Evolutionary conservation across 2,329 filamentous ascomycete species (phyloP).

Genomic region (Plenodomus biglobosus): DNA sequence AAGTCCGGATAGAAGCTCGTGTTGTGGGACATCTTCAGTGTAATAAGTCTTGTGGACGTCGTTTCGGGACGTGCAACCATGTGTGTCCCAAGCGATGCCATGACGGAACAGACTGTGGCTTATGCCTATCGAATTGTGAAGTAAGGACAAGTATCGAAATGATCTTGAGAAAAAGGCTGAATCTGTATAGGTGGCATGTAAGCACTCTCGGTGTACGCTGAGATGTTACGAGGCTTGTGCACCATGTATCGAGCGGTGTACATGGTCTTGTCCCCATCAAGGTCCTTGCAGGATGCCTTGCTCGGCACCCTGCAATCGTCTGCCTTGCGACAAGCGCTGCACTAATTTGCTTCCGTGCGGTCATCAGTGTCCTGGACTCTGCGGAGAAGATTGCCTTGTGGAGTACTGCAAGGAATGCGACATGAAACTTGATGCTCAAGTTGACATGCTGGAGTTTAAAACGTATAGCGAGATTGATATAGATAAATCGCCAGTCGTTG

Average conservation of each 20-base stretch:
- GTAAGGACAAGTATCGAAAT: conserved; percentile 13
- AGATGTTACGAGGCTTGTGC: conserved; percentile 38
- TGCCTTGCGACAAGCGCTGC: conserved; percentile 38
- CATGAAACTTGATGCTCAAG: conserved; percentile 16
- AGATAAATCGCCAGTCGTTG: conserved; percentile 30
- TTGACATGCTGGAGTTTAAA: conserved; percentile 29
- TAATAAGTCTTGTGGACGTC: conserved; percentile 26
- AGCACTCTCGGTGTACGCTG: conserved; percentile 28
- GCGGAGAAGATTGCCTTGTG: conserved; percentile 31
- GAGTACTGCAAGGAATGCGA: conserved; percentile 28
- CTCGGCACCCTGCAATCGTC: conserved; percentile 32
- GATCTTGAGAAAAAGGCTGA: no score
- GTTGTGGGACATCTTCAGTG: conserved; percentile 19
- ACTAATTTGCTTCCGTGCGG: conserved; percentile 29
- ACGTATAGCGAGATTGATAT: conserved; percentile 31
- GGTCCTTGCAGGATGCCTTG: conserved; percentile 41
- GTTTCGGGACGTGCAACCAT: conserved; percentile 33
- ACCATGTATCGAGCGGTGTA: conserved; percentile 39
- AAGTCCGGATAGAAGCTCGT: conserved; percentile 24
- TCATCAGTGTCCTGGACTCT: conserved; percentile 38
- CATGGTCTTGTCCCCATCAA: conserved; percentile 40
- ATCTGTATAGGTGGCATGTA: conserved; percentile 36
- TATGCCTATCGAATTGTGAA: conserved; percentile 25
- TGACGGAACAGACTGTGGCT: conserved; percentile 26
- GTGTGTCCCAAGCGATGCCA: conserved; percentile 31